phyloP scores from a whole-genome alignment of 163 green algal genomes.

The Chloroidium sp. region DNA sequence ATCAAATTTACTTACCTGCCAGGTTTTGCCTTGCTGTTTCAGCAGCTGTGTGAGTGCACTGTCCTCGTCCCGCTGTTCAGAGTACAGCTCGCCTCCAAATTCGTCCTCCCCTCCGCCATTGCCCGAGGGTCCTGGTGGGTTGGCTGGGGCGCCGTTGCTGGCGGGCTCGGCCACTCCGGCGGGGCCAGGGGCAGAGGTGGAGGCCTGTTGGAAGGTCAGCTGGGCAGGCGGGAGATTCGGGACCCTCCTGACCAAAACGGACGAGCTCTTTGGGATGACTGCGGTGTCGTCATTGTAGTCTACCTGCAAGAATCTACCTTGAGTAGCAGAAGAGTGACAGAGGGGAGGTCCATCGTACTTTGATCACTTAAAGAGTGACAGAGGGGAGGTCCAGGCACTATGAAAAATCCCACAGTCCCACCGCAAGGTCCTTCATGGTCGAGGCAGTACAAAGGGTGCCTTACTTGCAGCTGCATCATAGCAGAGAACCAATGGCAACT shows the following conservation, averaged over 20 bases:
- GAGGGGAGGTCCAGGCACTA: too few species aligned
- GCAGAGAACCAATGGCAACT: too few species aligned
- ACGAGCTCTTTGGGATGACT: slow-evolving; percentile 50
- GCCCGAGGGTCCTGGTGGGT: too few species aligned
- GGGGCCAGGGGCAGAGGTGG: neutral
- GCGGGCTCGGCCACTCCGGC: neutral
- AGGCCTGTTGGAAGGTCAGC: neutral
- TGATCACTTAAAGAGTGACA: too few species aligned
- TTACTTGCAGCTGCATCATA: too few species aligned
- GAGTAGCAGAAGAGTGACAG: too few species aligned
- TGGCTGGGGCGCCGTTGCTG: neutral
- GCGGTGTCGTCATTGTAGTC: slow-evolving; percentile 39
- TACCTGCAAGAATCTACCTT: neutral
- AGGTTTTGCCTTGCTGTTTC: neutral
- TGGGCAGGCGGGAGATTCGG: slow-evolving; percentile 13
- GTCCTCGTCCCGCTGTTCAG: neutral
- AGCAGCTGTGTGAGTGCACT: neutral
- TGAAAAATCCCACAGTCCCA: too few species aligned
- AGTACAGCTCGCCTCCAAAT: slow-evolving; percentile 33
- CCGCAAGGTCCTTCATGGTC: too few species aligned
- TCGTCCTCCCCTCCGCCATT: slow-evolving; percentile 13
- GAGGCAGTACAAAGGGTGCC: too few species aligned
- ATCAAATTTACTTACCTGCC: neutral
- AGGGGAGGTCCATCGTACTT: too few species aligned
- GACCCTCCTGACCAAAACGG: slow-evolving; percentile 54